Percentiles rank a stretch among this genome's conserved stretches.
These are phyloP conservation scores for Tritrichomonas foetus DNA, from an alignment of 208 protist genomes.

Conservation along the genomic window DNA sequence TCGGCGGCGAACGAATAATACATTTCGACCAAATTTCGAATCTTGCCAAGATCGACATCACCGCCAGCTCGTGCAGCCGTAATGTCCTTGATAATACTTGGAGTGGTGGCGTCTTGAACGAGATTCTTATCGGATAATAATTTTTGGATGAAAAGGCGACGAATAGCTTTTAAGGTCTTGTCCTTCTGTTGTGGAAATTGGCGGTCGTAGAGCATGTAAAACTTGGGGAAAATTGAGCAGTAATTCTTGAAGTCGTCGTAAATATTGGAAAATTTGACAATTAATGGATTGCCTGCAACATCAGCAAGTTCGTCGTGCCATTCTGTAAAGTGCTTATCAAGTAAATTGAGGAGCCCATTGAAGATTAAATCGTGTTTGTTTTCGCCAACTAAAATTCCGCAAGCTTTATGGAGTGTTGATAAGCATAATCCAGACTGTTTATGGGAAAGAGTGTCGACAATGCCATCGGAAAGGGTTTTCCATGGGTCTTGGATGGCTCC, in stretches of 20 bases:
- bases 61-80: not conserved
- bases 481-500: too few relatives aligned
- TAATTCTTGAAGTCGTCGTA: not conserved
- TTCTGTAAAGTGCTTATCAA: not conserved
- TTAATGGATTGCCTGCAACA: not conserved
- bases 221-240: not conserved
- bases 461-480: too few relatives aligned
- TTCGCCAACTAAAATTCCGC: too few relatives aligned
- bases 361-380: too few relatives aligned
- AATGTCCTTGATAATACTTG: not conserved
- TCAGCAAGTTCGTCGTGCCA: not conserved
- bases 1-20: not conserved
- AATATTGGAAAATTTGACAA: not conserved
- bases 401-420: too few relatives aligned
- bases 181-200: not conserved
- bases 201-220: not conserved
- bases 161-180: not conserved
- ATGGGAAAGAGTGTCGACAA: too few relatives aligned
- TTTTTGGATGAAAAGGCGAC: not conserved
- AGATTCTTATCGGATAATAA: not conserved
- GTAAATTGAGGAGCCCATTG: not conserved
- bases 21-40: not conserved
- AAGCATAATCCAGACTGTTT: too few relatives aligned
- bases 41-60: too few relatives aligned
- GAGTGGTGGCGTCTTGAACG: too few relatives aligned